These are phyloP conservation scores for Oehlia diaphana DNA, from an alignment of 192 early-diverging fungal species.

Conservation along the genomic window DNA sequence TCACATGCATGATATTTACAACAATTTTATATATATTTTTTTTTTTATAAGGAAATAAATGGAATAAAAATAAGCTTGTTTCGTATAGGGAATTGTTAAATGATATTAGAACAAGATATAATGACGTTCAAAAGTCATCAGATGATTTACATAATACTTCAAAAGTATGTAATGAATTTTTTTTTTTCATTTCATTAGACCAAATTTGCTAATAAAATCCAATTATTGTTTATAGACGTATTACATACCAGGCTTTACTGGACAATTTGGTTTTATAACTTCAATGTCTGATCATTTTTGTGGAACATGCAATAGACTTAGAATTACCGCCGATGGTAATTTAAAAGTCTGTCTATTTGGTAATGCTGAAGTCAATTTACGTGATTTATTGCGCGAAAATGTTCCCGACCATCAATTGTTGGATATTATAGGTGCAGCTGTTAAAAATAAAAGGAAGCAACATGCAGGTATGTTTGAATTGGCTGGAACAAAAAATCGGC, in stretches of 20 bases:
- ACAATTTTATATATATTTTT: not conserved
- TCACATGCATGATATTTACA: not conserved
- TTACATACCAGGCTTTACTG: conserved; percentile 72
- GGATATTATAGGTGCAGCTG: conserved; percentile 72
- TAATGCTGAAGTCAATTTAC: conserved; percentile 82
- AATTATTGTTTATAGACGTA: conserved; percentile 50
- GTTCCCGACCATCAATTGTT: conserved; percentile 67
- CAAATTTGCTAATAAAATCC: not conserved
- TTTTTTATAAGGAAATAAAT: conserved; percentile 66
- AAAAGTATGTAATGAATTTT: conserved; percentile 44
- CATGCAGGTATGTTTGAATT: conserved; percentile 94
- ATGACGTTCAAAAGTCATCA: conserved; percentile 57
- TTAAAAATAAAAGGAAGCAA: conserved; percentile 86
- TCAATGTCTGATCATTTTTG: conserved; percentile 99
- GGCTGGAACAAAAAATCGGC: conserved; percentile 80
- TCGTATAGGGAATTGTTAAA: conserved; percentile 79
- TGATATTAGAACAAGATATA: conserved; percentile 55
- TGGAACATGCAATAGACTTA: conserved; percentile 89
- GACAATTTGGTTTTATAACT: conserved; percentile 96
- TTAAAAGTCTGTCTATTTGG: conserved; percentile 96
- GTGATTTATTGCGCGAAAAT: conserved; percentile 72
- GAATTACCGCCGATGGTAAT: conserved; percentile 92
- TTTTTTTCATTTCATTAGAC: not conserved
- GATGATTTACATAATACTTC: conserved; percentile 88
- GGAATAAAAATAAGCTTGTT: conserved; percentile 82